Base-by-base conservation (phyloP, 441 rosid species). In the Euphorbia schlechtendalii region DNA sequence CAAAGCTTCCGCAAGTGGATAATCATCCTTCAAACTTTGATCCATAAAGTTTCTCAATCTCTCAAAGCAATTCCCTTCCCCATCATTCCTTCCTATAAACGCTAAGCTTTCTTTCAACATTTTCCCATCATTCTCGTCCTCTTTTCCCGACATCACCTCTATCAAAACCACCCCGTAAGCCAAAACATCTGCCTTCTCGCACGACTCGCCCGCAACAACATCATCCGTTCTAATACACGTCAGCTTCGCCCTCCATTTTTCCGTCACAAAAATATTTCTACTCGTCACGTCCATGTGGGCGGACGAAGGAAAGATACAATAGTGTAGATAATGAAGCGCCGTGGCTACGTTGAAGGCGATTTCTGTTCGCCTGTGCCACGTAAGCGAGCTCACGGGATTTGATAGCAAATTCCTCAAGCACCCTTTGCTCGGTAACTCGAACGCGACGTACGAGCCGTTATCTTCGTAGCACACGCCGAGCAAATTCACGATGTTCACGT, bases 391-490 rank as follows among this genome's bases (percentile, higher is more conserved):
- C 0, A 62, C 28, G 17, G 49, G 63, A 22, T 71, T 59, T 0
- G 79, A 69, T 56, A 86, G 71, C 65, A 73, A 78, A 15, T 80
- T 74, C 56, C 86, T 76, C 64, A 82, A 68, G 74, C 77, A 78
- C 11, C 92, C 87, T 41, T 81, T 80, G 75, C 17, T 61, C 8
- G 80, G 86, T 20, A 70, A 61, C 65, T 86, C 84, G 27, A 81
- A 78, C 40, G 77, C 52, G 1, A 80, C 73, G 63, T 76, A 81
- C 11, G 87, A 77, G 4, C 69, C 74, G 32, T 56, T 62, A 46
- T 84, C 78, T 43, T 71, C 80, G n/a, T 76, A 77, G 40, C 86
- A 84, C 52, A 78, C 83, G 21, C 92, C 92, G n/a, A 71, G 58
- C 36, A 82, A 71, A 59, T 66, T 80, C 69, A 78, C 69, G 57